Conservation (phyloP, 495 filamentous ascomycete genomes). For the Hypoxylon fragiforme region DNA sequence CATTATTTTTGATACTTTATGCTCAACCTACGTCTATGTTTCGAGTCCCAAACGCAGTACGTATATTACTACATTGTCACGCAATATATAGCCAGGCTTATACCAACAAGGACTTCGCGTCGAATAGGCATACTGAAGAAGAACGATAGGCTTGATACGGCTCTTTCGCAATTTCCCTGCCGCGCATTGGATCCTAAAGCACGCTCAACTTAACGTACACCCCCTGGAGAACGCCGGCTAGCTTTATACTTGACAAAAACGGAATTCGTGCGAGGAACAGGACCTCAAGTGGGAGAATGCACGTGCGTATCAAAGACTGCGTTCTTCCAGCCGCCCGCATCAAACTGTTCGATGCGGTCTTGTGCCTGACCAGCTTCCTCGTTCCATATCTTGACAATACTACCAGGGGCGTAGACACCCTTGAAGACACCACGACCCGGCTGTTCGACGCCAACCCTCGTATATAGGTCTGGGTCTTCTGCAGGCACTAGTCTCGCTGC, state of each 20-base stretch:
- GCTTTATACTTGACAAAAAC: background rate
- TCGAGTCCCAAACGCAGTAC: no score
- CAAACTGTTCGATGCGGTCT: slow-evolving; percentile 60
- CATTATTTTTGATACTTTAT: no score
- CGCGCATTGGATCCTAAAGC: background rate
- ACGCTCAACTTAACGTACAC: background rate
- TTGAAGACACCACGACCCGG: slow-evolving; percentile 72
- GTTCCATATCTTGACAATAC: slow-evolving; percentile 83
- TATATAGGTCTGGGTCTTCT: slow-evolving; percentile 73
- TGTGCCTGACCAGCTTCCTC: slow-evolving; percentile 70
- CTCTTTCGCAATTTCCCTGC: background rate
- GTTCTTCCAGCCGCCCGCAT: slow-evolving; percentile 82
- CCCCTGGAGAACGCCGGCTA: slow-evolving; percentile 5
- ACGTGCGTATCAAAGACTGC: slow-evolving; percentile 75
- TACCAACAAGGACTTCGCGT: no score
- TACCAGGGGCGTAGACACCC: slow-evolving; percentile 84
- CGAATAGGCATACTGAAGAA: no score
- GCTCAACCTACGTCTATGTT: no score
- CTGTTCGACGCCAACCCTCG: slow-evolving; percentile 65
- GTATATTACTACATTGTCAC: no score
- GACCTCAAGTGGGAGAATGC: slow-evolving; percentile 11
- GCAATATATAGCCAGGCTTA: no score
- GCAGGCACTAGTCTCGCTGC: slow-evolving; percentile 69
- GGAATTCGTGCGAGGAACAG: background rate
- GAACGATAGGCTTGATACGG: background rate